These are phyloP conservation scores for Eruca vesicaria DNA, from an alignment of 441 rosid genomes.

Conservation along the genomic window DNA sequence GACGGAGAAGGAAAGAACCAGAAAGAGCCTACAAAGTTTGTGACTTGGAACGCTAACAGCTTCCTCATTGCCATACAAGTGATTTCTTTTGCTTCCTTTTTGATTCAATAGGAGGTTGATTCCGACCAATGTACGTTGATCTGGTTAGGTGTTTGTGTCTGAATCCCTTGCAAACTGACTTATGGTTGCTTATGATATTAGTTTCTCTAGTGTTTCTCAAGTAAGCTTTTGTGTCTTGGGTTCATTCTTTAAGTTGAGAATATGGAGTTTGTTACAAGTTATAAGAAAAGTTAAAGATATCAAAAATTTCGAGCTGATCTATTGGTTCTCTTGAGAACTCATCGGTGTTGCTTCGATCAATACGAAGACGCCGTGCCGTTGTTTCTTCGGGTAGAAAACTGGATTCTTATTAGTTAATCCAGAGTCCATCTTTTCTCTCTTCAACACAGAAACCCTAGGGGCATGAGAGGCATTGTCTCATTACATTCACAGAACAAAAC, in stretches of 20 bases:
- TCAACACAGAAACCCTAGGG: background rate
- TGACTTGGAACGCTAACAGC: constrained; percentile 97
- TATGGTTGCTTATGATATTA: no score
- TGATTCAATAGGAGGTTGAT: no score
- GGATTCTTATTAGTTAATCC: constrained; percentile 30
- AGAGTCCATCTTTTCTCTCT: background rate
- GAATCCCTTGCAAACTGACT: no score
- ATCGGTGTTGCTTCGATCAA: constrained; percentile 30
- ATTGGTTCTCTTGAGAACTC: constrained; percentile 64
- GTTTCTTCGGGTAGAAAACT: constrained; percentile 58
- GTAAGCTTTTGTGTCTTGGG: no score
- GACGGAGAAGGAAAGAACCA: constrained; percentile 28
- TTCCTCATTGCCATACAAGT: no score
- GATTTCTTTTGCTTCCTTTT: no score
- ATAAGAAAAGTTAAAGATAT: constrained; percentile 49
- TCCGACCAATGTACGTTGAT: no score
- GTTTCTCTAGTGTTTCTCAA: no score
- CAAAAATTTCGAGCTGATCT: constrained; percentile 69
- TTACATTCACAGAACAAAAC: no score
- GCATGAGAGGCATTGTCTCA: no score
- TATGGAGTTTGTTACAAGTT: background rate
- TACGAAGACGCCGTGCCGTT: constrained; percentile 47
- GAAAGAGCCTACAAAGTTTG: constrained; percentile 72
- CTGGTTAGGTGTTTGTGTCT: no score
- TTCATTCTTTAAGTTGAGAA: background rate